Evolutionary conservation across 352 stramenopile genomes (phyloP), one percentile per base, ranked within the genome.

Genomic region (Pythium diclinum): DNA sequence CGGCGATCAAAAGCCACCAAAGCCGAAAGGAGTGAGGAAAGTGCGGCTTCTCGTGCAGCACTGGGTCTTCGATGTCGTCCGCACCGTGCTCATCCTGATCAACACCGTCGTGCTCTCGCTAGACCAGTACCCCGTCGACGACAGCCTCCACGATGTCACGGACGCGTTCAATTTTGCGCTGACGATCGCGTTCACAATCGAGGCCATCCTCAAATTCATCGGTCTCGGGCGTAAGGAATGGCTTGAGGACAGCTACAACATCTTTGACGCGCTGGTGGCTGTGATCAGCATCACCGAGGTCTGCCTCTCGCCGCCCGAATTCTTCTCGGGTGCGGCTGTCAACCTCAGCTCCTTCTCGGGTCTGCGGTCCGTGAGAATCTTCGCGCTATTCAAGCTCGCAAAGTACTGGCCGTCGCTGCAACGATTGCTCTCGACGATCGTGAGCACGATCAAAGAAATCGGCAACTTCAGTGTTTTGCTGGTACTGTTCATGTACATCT

Each of bases 391-490:
- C 58, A 97, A 97, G 67, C 86, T 98, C 32, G 89, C 89, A 7
- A 78, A 68, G 58, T 91, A 78, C 8, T 98, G 94, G 94, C 88
- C 91, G 34, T 96, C 88, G 1, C 75, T 98, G 33, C 87, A 97
- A 30, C 90, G 90, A n/a, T 61, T 99, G 36, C 68, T 98, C 8
- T 61, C 73, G n/a, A 98, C 89, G 13, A 97, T 99, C 58, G 63
- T 85, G 46, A 89, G 81, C 47, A 96, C 94, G 17, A 71, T 97
- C 44, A 72, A 87, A 30, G 95, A 98, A 72, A 78, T 98, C 19
- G 77, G 75, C 42, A 97, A 97, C 69, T 98, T 98, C 62, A 84
- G 81, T 13, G 73, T 98, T 19, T 73, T 99, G 4, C 79, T 99
- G 19, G 46, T 96, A 14, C 62, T 74, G 9, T 74, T 95, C 62